phyloP scores from a whole-genome alignment of 768 basidiomycete genomes.

The Paxillus rubicundulus region DNA sequence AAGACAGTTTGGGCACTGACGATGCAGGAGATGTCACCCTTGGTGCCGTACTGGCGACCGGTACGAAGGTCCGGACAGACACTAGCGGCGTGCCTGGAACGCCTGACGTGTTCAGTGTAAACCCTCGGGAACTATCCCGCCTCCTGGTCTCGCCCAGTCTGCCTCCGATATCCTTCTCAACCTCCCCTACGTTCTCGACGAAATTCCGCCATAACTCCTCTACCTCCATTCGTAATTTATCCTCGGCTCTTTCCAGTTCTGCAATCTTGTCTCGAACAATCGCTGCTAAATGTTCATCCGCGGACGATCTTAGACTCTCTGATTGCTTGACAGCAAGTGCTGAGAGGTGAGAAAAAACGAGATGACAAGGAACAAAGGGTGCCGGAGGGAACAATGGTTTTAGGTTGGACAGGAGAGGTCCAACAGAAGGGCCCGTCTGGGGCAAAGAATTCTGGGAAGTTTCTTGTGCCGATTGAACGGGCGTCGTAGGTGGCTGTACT shows the following conservation, averaged over 20 bases:
- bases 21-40: constrained; percentile 39
- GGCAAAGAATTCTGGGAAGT: constrained; percentile 25
- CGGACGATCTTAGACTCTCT: constrained; percentile 48
- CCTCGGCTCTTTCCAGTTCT: constrained; percentile 57
- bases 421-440: constrained; percentile 20
- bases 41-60: constrained; percentile 37
- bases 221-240: constrained; percentile 52
- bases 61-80: constrained; percentile 56
- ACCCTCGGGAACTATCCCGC: constrained; percentile 22
- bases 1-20: constrained; percentile 47
- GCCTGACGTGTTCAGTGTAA: constrained; percentile 19
- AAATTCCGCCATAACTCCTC: constrained; percentile 63
- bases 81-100: constrained; percentile 34
- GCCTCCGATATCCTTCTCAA: constrained; percentile 39
- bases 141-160: constrained; percentile 13
- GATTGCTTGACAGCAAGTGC: constrained; percentile 56
- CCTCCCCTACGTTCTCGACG: constrained; percentile 43
- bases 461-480: constrained; percentile 26
- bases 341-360: constrained; percentile 64
- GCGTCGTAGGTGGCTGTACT: constrained; percentile 21
- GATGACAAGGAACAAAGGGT: constrained; percentile 75
- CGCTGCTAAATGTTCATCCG: constrained; percentile 56
- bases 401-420: constrained; percentile 48
- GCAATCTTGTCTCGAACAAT: constrained; percentile 52
- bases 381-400: constrained; percentile 69